Conservation (phyloP, 306 rosid genomes). For the Rosa multiflora region DNA sequence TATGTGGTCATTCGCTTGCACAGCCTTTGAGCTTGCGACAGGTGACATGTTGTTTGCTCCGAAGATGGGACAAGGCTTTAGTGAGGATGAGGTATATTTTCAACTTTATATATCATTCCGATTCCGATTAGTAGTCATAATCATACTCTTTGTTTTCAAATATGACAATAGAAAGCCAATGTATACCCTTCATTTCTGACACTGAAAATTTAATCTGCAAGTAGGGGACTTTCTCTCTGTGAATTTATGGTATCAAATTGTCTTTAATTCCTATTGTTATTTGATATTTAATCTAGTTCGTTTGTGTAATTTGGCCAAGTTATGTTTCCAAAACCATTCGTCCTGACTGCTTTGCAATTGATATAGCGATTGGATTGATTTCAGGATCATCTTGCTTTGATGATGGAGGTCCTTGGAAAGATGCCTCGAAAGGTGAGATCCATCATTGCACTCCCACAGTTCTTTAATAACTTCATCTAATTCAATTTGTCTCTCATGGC, state of each 20-base stretch:
- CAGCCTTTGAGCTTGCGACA: slow-evolving; percentile 91
- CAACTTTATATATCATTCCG: neutral
- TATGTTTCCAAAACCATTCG: neutral
- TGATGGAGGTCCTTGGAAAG: slow-evolving; percentile 99
- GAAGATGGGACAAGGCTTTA: slow-evolving; percentile 68
- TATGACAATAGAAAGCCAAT: neutral
- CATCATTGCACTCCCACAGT: slow-evolving; percentile 7
- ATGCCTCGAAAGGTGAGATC: slow-evolving; percentile 76
- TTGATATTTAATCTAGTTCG: neutral
- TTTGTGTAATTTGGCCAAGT: neutral
- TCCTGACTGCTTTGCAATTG: neutral
- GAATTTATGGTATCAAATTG: slow-evolving; percentile 1
- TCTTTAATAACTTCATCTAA: slow-evolving; percentile 19
- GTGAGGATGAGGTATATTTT: slow-evolving; percentile 88
- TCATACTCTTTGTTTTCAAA: neutral
- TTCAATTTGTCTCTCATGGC: slow-evolving; percentile 29
- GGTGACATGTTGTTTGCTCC: slow-evolving; percentile 97
- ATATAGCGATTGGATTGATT: slow-evolving; percentile 35
- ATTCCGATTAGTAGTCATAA: neutral
- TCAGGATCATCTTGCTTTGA: slow-evolving; percentile 96
- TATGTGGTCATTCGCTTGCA: slow-evolving; percentile 97
- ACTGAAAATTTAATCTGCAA: neutral
- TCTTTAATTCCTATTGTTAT: slow-evolving; percentile 1
- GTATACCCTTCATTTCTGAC: neutral
- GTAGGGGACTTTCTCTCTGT: neutral